Evolutionary conservation across 345 rosid genomes (phyloP).

Genomic region (Isatis tinctoria): DNA sequence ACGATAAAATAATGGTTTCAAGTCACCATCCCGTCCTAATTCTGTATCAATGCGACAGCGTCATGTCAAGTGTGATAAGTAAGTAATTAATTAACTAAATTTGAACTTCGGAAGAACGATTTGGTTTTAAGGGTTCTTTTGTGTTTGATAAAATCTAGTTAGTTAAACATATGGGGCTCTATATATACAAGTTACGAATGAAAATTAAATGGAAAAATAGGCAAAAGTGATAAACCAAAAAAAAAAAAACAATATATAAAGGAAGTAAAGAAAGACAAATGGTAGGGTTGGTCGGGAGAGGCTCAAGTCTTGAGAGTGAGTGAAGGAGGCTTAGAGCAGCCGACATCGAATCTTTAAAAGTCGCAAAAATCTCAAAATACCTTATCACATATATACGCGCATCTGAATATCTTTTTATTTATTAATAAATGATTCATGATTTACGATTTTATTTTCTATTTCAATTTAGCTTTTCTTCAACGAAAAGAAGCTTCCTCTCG

Average conservation of each 20-base stretch:
- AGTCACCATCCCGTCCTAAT: not conserved
- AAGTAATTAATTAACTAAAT: not conserved
- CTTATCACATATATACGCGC: slow-evolving; percentile 31
- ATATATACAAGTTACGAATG: not conserved
- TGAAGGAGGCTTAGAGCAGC: slow-evolving; percentile 22
- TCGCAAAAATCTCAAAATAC: not conserved
- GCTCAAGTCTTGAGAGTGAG: slow-evolving; percentile 2
- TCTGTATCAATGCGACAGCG: not conserved
- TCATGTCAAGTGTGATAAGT: not conserved
- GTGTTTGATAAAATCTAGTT: not conserved
- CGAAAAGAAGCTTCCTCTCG: slow-evolving; percentile 5
- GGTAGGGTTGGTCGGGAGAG: slow-evolving; percentile 22
- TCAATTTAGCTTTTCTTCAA: not conserved
- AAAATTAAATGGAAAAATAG: not conserved
- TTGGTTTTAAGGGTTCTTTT: not conserved
- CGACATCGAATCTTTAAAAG: slow-evolving; percentile 34
- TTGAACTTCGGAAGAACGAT: not conserved
- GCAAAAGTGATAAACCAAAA: not conserved
- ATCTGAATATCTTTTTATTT: slow-evolving; percentile 10
- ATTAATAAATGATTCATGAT: not conserved
- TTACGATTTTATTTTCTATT: not conserved
- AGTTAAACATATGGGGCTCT: not conserved
- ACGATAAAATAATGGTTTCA: not conserved
- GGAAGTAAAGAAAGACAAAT: not conserved
- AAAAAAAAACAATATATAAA: not conserved